phyloP scores from a whole-genome alignment of 306 rosid genomes.

The Calophaca sinica region DNA sequence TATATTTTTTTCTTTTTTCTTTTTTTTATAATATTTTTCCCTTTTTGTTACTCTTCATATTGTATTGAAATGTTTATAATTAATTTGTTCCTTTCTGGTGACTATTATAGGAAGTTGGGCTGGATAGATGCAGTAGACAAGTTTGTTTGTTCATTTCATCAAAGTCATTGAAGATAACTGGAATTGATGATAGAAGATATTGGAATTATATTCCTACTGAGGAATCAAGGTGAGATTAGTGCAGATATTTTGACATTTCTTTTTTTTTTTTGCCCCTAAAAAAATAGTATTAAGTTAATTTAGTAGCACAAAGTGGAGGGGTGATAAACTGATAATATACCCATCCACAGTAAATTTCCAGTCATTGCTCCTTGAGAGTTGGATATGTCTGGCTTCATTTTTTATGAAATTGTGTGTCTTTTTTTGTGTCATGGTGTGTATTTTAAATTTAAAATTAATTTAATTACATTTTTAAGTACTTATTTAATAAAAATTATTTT shows the following conservation, averaged over 20 bases:
- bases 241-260: not conserved
- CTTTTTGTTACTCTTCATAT: not conserved
- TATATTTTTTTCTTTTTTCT: not conserved
- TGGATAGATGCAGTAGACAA: conserved; percentile 70
- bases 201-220: conserved; percentile 77
- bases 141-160: conserved; percentile 71
- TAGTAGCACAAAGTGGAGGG: too few species aligned
- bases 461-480: too few species aligned
- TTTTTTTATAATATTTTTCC: not conserved
- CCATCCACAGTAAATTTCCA: too few species aligned
- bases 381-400: not conserved
- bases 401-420: not conserved
- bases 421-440: not conserved
- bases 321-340: too few species aligned
- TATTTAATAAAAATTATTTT: too few species aligned
- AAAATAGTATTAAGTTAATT: not conserved
- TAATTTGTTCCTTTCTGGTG: not conserved
- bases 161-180: conserved; percentile 76
- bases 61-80: conserved; percentile 20
- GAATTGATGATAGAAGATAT: conserved; percentile 91
- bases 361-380: too few species aligned
- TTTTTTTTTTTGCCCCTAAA: not conserved
- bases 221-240: conserved; percentile 75
- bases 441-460: too few species aligned
- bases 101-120: conserved; percentile 66